Conservation (phyloP, 2,329 filamentous ascomycete species). For the Periglandula ipomoeae region DNA sequence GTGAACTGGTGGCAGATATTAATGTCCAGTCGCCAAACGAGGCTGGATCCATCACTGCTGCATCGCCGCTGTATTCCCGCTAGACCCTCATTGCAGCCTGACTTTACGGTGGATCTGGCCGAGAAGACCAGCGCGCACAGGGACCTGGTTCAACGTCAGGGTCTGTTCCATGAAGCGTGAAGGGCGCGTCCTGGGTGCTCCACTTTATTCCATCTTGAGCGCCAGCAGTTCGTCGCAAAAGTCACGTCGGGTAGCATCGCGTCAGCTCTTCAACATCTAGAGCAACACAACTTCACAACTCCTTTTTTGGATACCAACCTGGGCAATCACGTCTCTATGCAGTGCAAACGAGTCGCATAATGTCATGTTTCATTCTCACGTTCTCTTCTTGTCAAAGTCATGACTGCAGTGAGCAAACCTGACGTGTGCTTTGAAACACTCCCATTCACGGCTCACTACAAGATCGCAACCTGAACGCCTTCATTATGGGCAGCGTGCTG, state of each 20-base stretch:
- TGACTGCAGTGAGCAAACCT: not conserved
- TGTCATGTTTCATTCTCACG: not conserved
- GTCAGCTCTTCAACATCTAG: not conserved
- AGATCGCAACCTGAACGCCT: not conserved
- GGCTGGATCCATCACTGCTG: too few species aligned
- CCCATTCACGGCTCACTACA: not conserved
- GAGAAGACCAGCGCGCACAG: too few species aligned
- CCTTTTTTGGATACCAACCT: not conserved
- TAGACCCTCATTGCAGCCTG: too few species aligned
- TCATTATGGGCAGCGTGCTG: constrained; percentile 47
- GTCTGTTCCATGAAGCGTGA: too few species aligned
- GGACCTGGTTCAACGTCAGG: too few species aligned
- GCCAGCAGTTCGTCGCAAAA: not conserved
- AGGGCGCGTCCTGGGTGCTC: not conserved
- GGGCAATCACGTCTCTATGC: not conserved
- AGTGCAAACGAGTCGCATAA: not conserved
- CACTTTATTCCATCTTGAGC: not conserved
- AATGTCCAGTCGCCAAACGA: too few species aligned
- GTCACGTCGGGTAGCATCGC: not conserved
- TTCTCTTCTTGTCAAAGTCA: not conserved
- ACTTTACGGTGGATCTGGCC: too few species aligned
- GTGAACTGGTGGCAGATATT: too few species aligned
- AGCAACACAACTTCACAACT: not conserved
- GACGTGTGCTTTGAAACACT: too few species aligned
- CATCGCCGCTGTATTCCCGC: too few species aligned